Evolutionary conservation across 2,329 filamentous ascomycete species (phyloP).

Genomic region (Epichloe aotearoae): DNA sequence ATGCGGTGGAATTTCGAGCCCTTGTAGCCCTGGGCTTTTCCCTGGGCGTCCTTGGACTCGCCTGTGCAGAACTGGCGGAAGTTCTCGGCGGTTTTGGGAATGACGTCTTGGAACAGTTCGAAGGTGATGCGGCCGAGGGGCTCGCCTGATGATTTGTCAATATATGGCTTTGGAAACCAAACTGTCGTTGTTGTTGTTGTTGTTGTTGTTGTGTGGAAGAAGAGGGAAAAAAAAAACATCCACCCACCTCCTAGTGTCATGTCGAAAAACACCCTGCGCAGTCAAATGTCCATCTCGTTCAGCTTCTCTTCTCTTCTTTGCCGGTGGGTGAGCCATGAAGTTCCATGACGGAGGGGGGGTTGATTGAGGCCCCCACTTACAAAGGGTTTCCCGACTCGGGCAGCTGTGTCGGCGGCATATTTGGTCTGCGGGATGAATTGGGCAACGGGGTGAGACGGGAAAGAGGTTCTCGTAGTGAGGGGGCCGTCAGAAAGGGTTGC

Average conservation of each 20-base stretch:
- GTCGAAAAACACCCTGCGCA: conserved; percentile 57
- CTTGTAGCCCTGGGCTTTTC: conserved; percentile 84
- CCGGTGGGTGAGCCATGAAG: neutral
- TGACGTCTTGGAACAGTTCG: conserved; percentile 75
- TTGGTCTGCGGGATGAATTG: neutral
- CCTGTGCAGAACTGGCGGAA: conserved; percentile 96
- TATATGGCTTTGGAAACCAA: too few species aligned
- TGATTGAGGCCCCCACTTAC: conserved; percentile 19
- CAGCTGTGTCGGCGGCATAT: conserved; percentile 32
- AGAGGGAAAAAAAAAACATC: neutral
- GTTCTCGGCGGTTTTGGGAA: conserved; percentile 86
- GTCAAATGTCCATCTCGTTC: neutral
- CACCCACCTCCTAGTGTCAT: conserved; percentile 61
- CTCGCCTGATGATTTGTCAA: conserved; percentile 44
- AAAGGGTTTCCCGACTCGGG: conserved; percentile 34
- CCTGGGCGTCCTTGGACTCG: conserved; percentile 62
- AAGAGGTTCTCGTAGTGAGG: neutral
- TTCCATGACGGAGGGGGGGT: neutral
- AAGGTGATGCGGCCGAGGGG: conserved; percentile 78
- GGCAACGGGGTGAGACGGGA: neutral
- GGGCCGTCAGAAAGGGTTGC: too few species aligned
- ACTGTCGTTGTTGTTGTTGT: too few species aligned
- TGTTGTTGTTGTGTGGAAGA: too few species aligned
- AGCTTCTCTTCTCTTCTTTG: neutral
- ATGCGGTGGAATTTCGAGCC: conserved; percentile 89